A percentile compares a stretch with the other conserved stretches of the same genome.
Evolutionary conservation across 192 early-diverging fungal genomes (phyloP).

Genomic region (Phlyctochytrium bullatum): DNA sequence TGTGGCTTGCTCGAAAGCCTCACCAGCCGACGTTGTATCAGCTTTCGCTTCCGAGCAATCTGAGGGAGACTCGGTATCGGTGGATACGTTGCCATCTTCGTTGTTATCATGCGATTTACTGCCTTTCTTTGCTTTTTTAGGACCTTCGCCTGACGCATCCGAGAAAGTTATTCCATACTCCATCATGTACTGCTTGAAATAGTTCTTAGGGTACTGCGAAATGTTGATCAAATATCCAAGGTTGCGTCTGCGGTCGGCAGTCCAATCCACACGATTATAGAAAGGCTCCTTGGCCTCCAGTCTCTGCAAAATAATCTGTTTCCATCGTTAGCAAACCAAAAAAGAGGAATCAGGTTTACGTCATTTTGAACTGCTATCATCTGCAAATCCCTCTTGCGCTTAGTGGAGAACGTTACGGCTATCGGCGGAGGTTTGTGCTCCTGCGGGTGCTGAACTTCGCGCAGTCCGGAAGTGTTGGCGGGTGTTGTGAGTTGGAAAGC

Average conservation of each 20-base stretch:
- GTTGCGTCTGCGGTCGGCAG: constrained; percentile 27
- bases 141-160: too few species aligned
- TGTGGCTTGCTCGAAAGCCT: too few species aligned
- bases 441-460: neutral
- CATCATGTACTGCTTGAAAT: too few species aligned
- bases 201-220: constrained; percentile 38
- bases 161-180: too few species aligned
- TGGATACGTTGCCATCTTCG: too few species aligned
- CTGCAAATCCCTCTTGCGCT: neutral
- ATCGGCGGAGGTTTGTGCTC: neutral
- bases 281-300: constrained; percentile 38
- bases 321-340: too few species aligned
- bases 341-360: neutral
- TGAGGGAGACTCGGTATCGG: too few species aligned
- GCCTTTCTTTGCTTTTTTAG: too few species aligned
- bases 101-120: too few species aligned
- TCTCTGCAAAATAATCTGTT: constrained; percentile 38
- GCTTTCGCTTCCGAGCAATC: too few species aligned
- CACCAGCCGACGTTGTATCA: too few species aligned
- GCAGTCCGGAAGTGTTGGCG: constrained; percentile 1
- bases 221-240: constrained; percentile 45
- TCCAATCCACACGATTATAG: constrained; percentile 32
- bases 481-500: constrained; percentile 9
- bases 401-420: neutral
- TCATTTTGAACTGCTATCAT: neutral